Percentiles rank a stretch among this genome's conserved stretches.
Evolutionary conservation across 768 basidiomycete species (phyloP).

Genomic region (Gymnopilus dilepis): DNA sequence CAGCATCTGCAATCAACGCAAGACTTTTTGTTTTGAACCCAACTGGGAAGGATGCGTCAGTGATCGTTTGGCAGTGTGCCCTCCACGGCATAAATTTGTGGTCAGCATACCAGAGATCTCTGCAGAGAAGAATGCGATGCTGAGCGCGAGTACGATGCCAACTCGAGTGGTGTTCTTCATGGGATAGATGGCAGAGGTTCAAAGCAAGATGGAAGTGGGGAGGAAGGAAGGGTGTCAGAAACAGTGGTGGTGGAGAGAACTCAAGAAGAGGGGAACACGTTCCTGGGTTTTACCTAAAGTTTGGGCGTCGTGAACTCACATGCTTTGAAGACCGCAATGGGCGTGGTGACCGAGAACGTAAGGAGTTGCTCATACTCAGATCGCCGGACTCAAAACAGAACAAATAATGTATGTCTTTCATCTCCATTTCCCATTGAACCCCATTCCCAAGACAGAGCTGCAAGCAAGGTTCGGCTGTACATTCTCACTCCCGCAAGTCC

Average conservation of each 20-base stretch:
- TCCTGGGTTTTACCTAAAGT: neutral
- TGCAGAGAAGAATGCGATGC: conserved; percentile 52
- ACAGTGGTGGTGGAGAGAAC: conserved; percentile 1
- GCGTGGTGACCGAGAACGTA: neutral
- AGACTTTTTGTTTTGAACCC: conserved; percentile 61
- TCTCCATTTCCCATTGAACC: too few species aligned
- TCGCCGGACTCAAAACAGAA: neutral
- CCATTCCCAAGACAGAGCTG: neutral
- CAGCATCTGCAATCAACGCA: conserved; percentile 61
- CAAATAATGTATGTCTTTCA: neutral
- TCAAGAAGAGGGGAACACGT: conserved; percentile 13
- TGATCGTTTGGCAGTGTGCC: neutral
- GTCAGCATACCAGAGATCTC: conserved; percentile 49
- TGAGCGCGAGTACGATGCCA: conserved; percentile 50
- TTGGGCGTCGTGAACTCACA: neutral
- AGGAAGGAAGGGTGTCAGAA: neutral
- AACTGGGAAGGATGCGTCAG: conserved; percentile 36
- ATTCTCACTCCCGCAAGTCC: too few species aligned
- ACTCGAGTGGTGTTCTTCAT: conserved; percentile 57
- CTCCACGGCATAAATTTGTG: neutral
- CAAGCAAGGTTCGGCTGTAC: neutral
- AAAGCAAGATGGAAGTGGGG: neutral
- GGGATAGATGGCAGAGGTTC: too few species aligned
- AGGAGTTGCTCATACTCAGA: neutral
- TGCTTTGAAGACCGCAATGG: neutral